These are phyloP conservation scores for Penicillium sp. DNA, from an alignment of 2,329 filamentous ascomycete genomes.

Conservation along the genomic window DNA sequence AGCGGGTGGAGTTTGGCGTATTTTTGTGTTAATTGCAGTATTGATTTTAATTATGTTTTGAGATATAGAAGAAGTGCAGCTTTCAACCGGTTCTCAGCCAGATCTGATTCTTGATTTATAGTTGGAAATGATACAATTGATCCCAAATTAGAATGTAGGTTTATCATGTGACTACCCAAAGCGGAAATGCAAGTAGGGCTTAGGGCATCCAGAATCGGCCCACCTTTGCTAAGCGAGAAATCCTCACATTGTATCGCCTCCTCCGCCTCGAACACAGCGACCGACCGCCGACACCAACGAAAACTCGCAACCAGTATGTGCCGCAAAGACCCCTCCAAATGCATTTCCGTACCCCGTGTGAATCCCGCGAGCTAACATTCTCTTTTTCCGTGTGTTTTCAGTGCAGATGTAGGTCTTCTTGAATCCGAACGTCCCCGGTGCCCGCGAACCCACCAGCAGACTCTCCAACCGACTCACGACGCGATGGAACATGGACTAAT, in stretches of 20 bases:
- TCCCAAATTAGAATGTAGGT: conserved; percentile 9
- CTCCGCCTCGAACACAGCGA: conserved; percentile 37
- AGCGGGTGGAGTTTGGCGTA: too few species aligned
- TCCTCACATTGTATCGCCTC: conserved; percentile 37
- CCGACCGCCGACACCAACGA: conserved; percentile 42
- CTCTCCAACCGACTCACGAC: conserved; percentile 16
- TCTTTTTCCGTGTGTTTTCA: conserved; percentile 41
- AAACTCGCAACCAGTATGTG: conserved; percentile 46
- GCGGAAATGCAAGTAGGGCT: conserved; percentile 33
- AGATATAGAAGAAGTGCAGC: too few species aligned
- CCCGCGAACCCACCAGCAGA: conserved; percentile 3
- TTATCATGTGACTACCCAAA: conserved; percentile 14
- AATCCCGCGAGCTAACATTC: conserved; percentile 44
- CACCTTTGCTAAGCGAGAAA: conserved; percentile 43
- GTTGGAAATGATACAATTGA: not conserved
- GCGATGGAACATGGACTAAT: conserved; percentile 22
- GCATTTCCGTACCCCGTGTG: conserved; percentile 11
- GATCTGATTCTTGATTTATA: too few species aligned
- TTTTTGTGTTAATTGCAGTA: too few species aligned
- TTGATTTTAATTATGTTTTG: too few species aligned
- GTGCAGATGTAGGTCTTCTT: conserved; percentile 78
- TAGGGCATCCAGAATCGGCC: conserved; percentile 33
- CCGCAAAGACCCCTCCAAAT: conserved; percentile 10
- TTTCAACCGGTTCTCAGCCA: too few species aligned
- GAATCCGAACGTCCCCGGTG: conserved; percentile 22